phyloP scores from a whole-genome alignment of 306 rosid genomes.

The Datisca glomerata region DNA sequence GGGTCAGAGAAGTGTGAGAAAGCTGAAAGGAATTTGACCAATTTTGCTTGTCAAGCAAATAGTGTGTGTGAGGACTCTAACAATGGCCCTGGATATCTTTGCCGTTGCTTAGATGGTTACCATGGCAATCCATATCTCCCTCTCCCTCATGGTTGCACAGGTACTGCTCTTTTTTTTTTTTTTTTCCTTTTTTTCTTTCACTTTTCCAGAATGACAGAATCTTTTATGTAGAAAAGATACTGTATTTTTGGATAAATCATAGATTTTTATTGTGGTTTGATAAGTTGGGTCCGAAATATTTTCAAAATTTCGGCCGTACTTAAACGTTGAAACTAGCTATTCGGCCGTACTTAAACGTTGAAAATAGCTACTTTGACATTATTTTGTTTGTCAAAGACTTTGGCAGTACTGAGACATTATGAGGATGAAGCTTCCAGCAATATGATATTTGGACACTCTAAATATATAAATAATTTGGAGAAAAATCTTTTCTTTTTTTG shows the following conservation, averaged over 20 bases:
- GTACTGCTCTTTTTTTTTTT: background rate
- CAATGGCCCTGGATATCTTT: background rate
- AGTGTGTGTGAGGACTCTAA: background rate
- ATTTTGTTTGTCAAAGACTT: too few species aligned
- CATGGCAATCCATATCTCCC: background rate
- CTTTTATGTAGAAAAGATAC: background rate
- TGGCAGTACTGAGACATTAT: background rate
- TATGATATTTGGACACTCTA: too few species aligned
- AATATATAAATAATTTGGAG: too few species aligned
- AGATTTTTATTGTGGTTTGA: background rate
- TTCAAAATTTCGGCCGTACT: background rate
- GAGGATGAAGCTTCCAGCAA: too few species aligned
- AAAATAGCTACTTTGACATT: background rate
- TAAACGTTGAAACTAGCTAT: background rate
- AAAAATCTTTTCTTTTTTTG: too few species aligned
- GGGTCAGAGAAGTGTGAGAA: slow-evolving; percentile 1
- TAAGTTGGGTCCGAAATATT: background rate
- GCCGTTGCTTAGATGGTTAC: background rate
- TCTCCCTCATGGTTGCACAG: background rate
- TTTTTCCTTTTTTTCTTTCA: background rate
- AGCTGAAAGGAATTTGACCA: background rate
- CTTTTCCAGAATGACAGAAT: background rate
- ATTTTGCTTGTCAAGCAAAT: slow-evolving; percentile 13
- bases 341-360: background rate
- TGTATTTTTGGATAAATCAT: background rate